Percentiles rank a stretch among this genome's conserved stretches.
phyloP scores from a whole-genome alignment of 2,329 filamentous ascomycete species.

The Xylaria digitata region DNA sequence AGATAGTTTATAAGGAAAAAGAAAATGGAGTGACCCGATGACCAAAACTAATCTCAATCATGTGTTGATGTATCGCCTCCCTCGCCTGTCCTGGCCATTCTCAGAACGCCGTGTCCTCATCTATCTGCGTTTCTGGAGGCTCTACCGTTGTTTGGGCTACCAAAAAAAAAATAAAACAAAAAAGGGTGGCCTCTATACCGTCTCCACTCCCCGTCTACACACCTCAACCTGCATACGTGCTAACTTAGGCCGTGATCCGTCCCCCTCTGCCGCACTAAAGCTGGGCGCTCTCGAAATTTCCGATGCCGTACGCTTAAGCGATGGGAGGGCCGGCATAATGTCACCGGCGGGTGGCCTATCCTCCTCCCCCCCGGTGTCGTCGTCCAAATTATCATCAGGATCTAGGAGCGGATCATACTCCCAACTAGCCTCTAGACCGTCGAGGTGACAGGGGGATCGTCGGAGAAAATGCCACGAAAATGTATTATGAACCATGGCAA shows the following conservation, averaged over 20 bases:
- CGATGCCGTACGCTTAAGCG: slow-evolving; percentile 63
- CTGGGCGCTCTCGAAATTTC: slow-evolving; percentile 64
- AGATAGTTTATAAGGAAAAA: slow-evolving; percentile 2
- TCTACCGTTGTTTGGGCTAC: slow-evolving; percentile 25
- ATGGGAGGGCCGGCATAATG: slow-evolving; percentile 55
- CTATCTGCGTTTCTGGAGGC: slow-evolving; percentile 29
- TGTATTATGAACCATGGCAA: slow-evolving; percentile 65
- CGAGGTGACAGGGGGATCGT: slow-evolving; percentile 59
- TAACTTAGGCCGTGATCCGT: slow-evolving; percentile 53
- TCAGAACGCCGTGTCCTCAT: slow-evolving; percentile 25
- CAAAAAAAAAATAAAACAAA: neutral
- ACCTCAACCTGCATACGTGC: slow-evolving; percentile 57
- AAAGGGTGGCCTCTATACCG: slow-evolving; percentile 50
- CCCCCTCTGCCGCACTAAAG: slow-evolving; percentile 53
- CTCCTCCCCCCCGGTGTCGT: slow-evolving; percentile 52
- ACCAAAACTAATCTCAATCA: slow-evolving; percentile 14
- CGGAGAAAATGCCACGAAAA: slow-evolving; percentile 68
- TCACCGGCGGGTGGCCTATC: slow-evolving; percentile 60
- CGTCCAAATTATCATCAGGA: slow-evolving; percentile 52
- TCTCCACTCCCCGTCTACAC: slow-evolving; percentile 53
- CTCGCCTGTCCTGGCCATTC: slow-evolving; percentile 22
- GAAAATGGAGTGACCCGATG: slow-evolving; percentile 11
- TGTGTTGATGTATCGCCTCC: slow-evolving; percentile 18
- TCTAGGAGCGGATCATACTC: slow-evolving; percentile 63
- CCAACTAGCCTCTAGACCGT: slow-evolving; percentile 68